Percentiles rank a stretch among this genome's conserved stretches.
Evolutionary conservation across 1,139 yeast species (phyloP).

Genomic region (Geotrichum restrictum): DNA sequence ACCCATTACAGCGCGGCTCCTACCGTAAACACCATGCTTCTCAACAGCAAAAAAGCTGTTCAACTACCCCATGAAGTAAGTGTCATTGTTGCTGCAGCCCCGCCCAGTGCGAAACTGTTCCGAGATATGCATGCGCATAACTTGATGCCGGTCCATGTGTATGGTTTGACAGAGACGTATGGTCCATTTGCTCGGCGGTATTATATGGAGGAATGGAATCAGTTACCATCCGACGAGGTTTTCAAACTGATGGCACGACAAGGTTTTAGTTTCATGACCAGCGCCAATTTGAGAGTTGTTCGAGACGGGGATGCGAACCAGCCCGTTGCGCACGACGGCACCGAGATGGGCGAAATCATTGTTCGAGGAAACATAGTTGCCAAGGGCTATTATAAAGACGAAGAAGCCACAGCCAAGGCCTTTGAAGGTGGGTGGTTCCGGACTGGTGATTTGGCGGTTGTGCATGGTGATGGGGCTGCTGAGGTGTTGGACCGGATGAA

Average conservation of each 20-base stretch:
- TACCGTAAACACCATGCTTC: slow-evolving; percentile 40
- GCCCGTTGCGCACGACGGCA: slow-evolving; percentile 47
- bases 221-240: slow-evolving; percentile 29
- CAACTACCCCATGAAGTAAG: slow-evolving; percentile 33
- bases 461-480: slow-evolving; percentile 55
- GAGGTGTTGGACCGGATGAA: slow-evolving; percentile 69
- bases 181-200: slow-evolving; percentile 40
- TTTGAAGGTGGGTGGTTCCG: slow-evolving; percentile 70
- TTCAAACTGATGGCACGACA: slow-evolving; percentile 38
- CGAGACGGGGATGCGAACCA: slow-evolving; percentile 47
- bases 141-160: slow-evolving; percentile 53
- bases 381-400: slow-evolving; percentile 56
- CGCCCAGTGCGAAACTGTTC: slow-evolving; percentile 39
- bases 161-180: slow-evolving; percentile 59
- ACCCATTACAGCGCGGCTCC: slow-evolving; percentile 43
- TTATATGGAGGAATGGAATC: slow-evolving; percentile 36
- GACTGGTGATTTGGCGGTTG: slow-evolving; percentile 73
- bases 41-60: slow-evolving; percentile 35
- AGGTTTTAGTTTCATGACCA: slow-evolving; percentile 38
- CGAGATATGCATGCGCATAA: slow-evolving; percentile 38
- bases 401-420: slow-evolving; percentile 50
- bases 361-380: slow-evolving; percentile 49
- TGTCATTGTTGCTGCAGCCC: slow-evolving; percentile 42
- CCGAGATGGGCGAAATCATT: slow-evolving; percentile 40
- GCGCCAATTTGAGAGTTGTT: slow-evolving; percentile 46